Evolutionary conservation across 2,329 filamentous ascomycete species (phyloP).

Genomic region (Apiospora kogelbergensis): DNA sequence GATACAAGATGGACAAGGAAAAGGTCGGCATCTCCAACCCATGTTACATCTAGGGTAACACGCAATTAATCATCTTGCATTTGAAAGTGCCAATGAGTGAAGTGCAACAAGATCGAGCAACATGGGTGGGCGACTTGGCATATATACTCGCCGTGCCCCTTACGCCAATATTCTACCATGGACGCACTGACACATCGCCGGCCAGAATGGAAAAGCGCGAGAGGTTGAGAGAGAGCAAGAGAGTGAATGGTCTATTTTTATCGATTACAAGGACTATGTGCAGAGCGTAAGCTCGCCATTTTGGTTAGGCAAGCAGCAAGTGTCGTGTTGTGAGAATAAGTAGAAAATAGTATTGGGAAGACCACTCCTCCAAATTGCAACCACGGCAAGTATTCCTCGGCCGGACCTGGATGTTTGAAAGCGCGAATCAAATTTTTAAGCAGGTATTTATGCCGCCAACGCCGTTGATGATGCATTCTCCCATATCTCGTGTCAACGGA

Average conservation of each 20-base stretch:
- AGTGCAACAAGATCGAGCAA: background rate
- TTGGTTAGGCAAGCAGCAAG: background rate
- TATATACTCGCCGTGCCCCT: background rate
- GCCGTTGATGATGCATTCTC: constrained; percentile 1
- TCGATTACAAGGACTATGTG: background rate
- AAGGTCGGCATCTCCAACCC: background rate
- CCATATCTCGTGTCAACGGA: background rate
- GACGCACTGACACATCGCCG: background rate
- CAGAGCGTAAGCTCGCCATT: background rate
- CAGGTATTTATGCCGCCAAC: background rate
- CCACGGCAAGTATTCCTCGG: background rate
- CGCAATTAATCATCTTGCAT: background rate
- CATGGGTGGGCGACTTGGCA: background rate
- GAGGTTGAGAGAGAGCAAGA: background rate
- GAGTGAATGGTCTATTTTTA: background rate
- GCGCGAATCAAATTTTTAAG: no score
- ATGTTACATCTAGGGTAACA: background rate
- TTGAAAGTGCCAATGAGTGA: background rate
- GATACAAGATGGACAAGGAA: background rate
- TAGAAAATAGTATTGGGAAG: background rate
- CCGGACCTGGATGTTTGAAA: background rate
- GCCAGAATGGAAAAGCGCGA: background rate
- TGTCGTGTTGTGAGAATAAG: background rate
- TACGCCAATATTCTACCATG: background rate
- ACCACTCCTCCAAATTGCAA: background rate